Percentiles rank a stretch among this genome's conserved stretches.
phyloP scores from a whole-genome alignment of 1,139 yeast species.

The Kodamaea sp. region DNA sequence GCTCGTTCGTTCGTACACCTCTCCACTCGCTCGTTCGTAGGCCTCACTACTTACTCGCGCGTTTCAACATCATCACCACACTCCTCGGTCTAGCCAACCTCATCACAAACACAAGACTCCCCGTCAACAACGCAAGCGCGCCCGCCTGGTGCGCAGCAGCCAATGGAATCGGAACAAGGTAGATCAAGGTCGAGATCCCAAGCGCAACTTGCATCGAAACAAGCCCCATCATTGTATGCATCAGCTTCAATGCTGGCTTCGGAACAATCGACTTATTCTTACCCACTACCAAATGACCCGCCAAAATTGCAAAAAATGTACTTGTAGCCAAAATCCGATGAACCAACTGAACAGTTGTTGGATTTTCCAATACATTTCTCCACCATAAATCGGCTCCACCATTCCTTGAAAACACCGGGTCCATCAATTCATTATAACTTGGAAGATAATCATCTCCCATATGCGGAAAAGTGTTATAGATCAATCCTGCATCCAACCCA shows the following conservation, averaged over 20 bases:
- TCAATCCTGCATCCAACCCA: slow-evolving; percentile 95
- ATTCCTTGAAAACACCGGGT: slow-evolving; percentile 65
- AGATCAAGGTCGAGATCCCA: slow-evolving; percentile 82
- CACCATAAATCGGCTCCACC: slow-evolving; percentile 77
- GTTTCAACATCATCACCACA: slow-evolving; percentile 24
- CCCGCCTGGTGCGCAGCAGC: slow-evolving; percentile 99
- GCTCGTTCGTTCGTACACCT: no score
- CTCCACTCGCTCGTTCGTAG: no score
- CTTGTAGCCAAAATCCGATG: slow-evolving; percentile 85
- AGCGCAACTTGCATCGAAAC: slow-evolving; percentile 78
- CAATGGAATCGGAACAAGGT: slow-evolving; percentile 85
- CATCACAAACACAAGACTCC: slow-evolving; percentile 66
- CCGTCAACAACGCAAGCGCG: slow-evolving; percentile 82
- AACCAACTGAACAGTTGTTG: slow-evolving; percentile 89
- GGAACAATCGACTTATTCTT: slow-evolving; percentile 63
- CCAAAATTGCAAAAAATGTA: slow-evolving; percentile 71
- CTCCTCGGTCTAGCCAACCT: slow-evolving; percentile 70
- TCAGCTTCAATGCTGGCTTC: slow-evolving; percentile 42
- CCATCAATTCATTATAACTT: slow-evolving; percentile 66
- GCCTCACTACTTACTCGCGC: no score
- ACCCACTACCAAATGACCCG: slow-evolving; percentile 58
- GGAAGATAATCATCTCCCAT: slow-evolving; percentile 89
- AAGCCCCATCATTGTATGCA: slow-evolving; percentile 73
- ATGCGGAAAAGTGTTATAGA: slow-evolving; percentile 93
- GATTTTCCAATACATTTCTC: slow-evolving; percentile 94